Evolutionary conservation across 257 asterid species (phyloP), one percentile per base, ranked within the genome.

Genomic region (Gentiana dahurica): DNA sequence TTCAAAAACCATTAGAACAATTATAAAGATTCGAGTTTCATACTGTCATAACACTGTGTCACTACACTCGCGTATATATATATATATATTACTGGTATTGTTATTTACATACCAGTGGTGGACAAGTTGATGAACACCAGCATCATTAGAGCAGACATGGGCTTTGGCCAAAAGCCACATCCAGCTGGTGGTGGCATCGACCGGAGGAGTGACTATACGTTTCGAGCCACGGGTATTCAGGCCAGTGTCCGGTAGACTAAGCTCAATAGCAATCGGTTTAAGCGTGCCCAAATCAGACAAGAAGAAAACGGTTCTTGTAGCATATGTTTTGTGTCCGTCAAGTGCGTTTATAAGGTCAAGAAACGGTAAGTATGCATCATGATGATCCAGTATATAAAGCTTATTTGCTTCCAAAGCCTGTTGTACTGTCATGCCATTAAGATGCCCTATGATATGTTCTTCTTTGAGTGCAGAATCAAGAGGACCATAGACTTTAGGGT

Each of bases 81-180:
- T 24, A 24, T 24, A 24, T 24, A 24, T 24, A 24, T 24, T 24
- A 24, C 24, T 24, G 24, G 24, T 24, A 24, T 24, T 24, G 24
- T 12, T 41, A 11, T 37, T 11, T 2, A 47, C 85, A 4, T 80
- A 92, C 98, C 97, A 92, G 69, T 92, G 99, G 79, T 92, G 80
- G 61, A 92, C 95, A 3, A 86, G 91, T 69, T 92, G 99, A 64
- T 92, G 99, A 13, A 88, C 95, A 4, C 97, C 99, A n/a, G 99
- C 99, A 60, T 92, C 99, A 12, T 92, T 92, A 38, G 99, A 75
- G 55, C 94, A 88, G 59, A 88, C 97, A 41, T 88, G 97, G 52
- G 97, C 91, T 70, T 88, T 92, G 2, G 97, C 99, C 15, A 92
- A 61, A 41, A 78, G 87, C 99, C 99, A 92, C 66, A 49, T 72